Conservation (phyloP, 192 early-diverging fungal genomes). For the Rhizophagus clarus region DNA sequence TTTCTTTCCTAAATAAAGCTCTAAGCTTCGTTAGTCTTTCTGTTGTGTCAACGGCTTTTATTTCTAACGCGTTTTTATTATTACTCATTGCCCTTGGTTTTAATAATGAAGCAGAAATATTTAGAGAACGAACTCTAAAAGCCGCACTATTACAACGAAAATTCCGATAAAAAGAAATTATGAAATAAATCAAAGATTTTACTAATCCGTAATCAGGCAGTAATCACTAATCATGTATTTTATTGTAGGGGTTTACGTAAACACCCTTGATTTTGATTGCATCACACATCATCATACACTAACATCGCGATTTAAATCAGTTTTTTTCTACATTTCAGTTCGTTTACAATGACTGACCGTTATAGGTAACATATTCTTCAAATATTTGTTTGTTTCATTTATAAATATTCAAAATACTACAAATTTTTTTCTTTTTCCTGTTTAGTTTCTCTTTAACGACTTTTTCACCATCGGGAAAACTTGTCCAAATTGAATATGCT, state of each 20-base stretch:
- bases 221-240: too few relatives aligned
- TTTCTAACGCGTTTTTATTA: not conserved
- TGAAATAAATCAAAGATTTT: too few relatives aligned
- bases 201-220: too few relatives aligned
- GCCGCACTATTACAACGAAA: too few relatives aligned
- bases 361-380: constrained; percentile 11
- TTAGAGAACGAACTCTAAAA: not conserved
- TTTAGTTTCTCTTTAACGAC: constrained; percentile 96
- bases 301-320: not conserved
- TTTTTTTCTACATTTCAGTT: not conserved
- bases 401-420: not conserved
- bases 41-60: not conserved
- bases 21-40: constrained; percentile 24
- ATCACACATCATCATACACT: not conserved
- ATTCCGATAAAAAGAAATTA: not conserved
- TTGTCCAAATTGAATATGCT: constrained; percentile 99
- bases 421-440: not conserved
- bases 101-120: not conserved
- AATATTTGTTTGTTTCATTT: not conserved
- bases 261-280: not conserved
- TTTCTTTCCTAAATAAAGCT: constrained; percentile 16
- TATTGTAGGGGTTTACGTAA: not conserved
- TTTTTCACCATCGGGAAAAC: constrained; percentile 98
- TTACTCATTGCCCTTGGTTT: not conserved
- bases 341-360: constrained; percentile 15